A percentile compares a stretch with the other conserved stretches of the same genome.
These are phyloP conservation scores for Ganoderma lingzhi DNA, from an alignment of 1,284 basidiomycete species.

Conservation along the genomic window DNA sequence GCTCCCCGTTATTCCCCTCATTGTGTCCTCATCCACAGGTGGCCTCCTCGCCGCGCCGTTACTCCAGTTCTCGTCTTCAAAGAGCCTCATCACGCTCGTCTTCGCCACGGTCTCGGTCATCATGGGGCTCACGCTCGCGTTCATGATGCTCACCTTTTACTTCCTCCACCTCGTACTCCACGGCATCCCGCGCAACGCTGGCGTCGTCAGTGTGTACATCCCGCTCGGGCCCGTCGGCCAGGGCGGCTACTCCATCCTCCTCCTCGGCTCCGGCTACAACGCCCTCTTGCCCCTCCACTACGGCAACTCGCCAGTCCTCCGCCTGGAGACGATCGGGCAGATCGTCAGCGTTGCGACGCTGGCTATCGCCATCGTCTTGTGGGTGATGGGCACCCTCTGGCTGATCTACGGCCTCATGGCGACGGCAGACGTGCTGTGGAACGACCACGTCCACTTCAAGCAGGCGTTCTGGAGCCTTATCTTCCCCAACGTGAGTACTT, in stretches of 20 bases:
- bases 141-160: conserved; percentile 57
- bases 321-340: conserved; percentile 36
- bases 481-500: conserved; percentile 51
- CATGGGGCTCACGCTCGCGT: conserved; percentile 57
- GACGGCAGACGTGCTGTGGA: conserved; percentile 42
- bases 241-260: conserved; percentile 63
- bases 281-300: conserved; percentile 48
- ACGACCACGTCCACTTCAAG: conserved; percentile 45
- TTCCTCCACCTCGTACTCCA: conserved; percentile 50
- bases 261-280: conserved; percentile 54
- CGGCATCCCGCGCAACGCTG: conserved; percentile 45
- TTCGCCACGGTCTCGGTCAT: conserved; percentile 57
- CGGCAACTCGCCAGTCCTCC: conserved; percentile 38
- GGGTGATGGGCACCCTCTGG: conserved; percentile 58
- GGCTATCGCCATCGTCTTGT: conserved; percentile 49
- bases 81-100: conserved; percentile 58
- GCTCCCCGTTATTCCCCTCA: conserved; percentile 66
- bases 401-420: conserved; percentile 48
- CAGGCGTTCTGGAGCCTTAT: conserved; percentile 58
- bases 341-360: conserved; percentile 48
- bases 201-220: conserved; percentile 41
- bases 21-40: conserved; percentile 68
- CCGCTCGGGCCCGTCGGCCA: conserved; percentile 48
- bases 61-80: conserved; percentile 42
- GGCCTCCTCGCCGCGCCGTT: conserved; percentile 58